Conservation (phyloP, 176 grass and related monocot species). For the Hsuehochloa calcarea region DNA sequence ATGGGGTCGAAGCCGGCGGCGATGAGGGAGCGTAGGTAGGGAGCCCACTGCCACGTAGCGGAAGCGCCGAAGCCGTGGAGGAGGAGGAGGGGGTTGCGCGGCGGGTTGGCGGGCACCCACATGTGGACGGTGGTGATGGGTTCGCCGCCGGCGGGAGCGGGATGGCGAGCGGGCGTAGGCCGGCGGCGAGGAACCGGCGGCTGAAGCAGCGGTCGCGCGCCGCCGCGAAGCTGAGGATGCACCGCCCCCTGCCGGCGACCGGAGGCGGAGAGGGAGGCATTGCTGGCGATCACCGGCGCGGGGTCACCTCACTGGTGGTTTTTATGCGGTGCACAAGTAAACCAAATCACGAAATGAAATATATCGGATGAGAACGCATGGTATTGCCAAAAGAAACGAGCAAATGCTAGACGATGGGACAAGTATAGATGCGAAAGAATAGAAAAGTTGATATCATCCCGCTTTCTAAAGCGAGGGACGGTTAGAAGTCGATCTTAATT, state of each 20-base stretch:
- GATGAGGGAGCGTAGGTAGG: conserved; percentile 70
- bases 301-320: too few species aligned
- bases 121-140: conserved; percentile 64
- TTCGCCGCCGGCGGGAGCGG: conserved; percentile 28
- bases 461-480: too few species aligned
- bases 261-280: conserved; percentile 47
- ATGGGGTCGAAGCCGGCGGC: conserved; percentile 79
- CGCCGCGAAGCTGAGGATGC: conserved; percentile 72
- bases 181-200: conserved; percentile 56
- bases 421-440: too few species aligned
- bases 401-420: too few species aligned
- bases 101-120: conserved; percentile 60
- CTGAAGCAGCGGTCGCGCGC: conserved; percentile 68
- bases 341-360: neutral
- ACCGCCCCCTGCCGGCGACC: conserved; percentile 23
- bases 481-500: too few species aligned
- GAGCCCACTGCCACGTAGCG: conserved; percentile 87
- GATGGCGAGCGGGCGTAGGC: conserved; percentile 54
- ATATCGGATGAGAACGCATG: neutral
- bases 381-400: too few species aligned
- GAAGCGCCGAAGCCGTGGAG: conserved; percentile 94
- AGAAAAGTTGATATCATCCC: too few species aligned
- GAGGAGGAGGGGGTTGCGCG: conserved; percentile 58
- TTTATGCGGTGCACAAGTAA: neutral
- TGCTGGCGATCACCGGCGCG: conserved; percentile 11